These are phyloP conservation scores for Tolypocladium amazonense DNA, from an alignment of 2,329 filamentous ascomycete genomes.

Conservation along the genomic window DNA sequence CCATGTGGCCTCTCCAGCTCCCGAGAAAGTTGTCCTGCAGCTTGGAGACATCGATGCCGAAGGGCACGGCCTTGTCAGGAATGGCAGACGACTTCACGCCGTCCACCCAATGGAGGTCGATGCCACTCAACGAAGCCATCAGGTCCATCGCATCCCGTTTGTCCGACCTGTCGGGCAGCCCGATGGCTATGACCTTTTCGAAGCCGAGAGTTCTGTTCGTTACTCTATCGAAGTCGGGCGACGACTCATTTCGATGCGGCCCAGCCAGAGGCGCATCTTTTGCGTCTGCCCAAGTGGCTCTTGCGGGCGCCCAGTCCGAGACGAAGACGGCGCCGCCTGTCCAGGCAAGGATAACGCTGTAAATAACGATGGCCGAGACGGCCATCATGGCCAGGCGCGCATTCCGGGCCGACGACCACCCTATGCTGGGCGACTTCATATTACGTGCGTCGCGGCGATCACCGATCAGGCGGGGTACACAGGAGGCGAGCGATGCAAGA, in stretches of 20 bases:
- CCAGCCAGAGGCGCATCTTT: neutral
- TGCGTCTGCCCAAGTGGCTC: neutral
- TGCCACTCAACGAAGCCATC: slow-evolving; percentile 31
- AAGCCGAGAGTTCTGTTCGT: slow-evolving; percentile 21
- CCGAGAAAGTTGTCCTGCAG: slow-evolving; percentile 24
- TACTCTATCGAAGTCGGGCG: slow-evolving; percentile 4
- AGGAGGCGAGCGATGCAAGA: neutral
- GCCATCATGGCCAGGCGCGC: neutral
- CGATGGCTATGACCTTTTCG: slow-evolving; percentile 39
- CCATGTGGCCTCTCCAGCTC: slow-evolving; percentile 30
- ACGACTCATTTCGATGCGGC: neutral
- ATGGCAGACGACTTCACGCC: slow-evolving; percentile 29
- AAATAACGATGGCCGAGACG: neutral
- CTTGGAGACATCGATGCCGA: slow-evolving; percentile 14
- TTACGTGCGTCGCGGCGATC: neutral
- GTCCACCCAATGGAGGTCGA: slow-evolving; percentile 35
- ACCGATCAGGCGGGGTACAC: neutral
- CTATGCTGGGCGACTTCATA: neutral
- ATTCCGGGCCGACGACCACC: neutral
- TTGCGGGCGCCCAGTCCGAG: neutral
- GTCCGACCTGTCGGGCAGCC: slow-evolving; percentile 36
- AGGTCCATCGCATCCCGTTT: slow-evolving; percentile 37
- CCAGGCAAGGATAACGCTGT: neutral
- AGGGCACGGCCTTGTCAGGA: slow-evolving; percentile 23
- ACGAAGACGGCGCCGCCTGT: neutral